Conservation (phyloP, 2,329 filamentous ascomycete genomes). For the Fusarium proliferatum region DNA sequence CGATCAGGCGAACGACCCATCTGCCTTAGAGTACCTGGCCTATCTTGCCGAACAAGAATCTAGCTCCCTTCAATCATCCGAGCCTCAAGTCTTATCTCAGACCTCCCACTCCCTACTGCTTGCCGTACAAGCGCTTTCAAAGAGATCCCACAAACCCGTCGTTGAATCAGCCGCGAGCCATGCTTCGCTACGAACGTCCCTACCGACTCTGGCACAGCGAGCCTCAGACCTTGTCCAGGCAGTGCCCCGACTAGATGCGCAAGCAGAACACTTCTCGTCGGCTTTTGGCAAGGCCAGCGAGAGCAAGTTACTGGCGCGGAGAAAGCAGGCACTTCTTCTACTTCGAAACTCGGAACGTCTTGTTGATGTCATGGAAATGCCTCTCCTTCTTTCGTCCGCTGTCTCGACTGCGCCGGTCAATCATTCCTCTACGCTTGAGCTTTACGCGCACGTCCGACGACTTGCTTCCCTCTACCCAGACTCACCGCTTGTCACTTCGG, state of each 20-base stretch:
- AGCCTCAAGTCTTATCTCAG: constrained; percentile 84
- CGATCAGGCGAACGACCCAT: constrained; percentile 56
- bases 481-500: constrained; percentile 78
- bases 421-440: constrained; percentile 89
- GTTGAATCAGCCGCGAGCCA: constrained; percentile 85
- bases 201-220: constrained; percentile 76
- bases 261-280: constrained; percentile 82
- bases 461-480: constrained; percentile 84
- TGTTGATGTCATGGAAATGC: constrained; percentile 90
- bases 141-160: constrained; percentile 86
- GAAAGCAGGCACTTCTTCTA: constrained; percentile 83
- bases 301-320: constrained; percentile 75
- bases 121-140: constrained; percentile 87
- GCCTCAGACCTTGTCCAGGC: constrained; percentile 74
- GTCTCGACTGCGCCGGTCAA: constrained; percentile 74
- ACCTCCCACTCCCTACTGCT: constrained; percentile 82
- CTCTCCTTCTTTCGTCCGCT: constrained; percentile 83
- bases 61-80: constrained; percentile 75
- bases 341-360: constrained; percentile 89
- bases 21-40: constrained; percentile 77
- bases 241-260: constrained; percentile 82
- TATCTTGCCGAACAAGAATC: constrained; percentile 82
- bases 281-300: constrained; percentile 82
- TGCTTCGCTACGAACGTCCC: constrained; percentile 73
- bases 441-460: constrained; percentile 92